phyloP scores from a whole-genome alignment of 2,329 filamentous ascomycete genomes.

The Colletotrichum liaoningense region DNA sequence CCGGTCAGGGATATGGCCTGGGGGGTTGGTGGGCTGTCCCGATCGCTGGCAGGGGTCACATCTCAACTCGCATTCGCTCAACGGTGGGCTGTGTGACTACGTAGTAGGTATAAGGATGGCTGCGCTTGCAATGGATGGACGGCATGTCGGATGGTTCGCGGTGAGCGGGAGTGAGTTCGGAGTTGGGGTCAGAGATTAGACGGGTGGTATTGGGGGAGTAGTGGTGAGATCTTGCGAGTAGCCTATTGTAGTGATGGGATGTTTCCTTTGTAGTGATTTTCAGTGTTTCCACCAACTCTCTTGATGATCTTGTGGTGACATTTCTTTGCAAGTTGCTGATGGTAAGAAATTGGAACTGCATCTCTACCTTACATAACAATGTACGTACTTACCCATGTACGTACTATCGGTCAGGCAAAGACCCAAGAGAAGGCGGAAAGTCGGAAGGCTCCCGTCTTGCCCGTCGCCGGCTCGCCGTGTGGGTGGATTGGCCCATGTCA shows the following conservation, averaged over 20 bases:
- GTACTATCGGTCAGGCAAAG: not conserved
- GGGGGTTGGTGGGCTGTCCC: not conserved
- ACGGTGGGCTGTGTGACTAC: not conserved
- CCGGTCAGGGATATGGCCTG: constrained; percentile 6
- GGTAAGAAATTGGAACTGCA: no score
- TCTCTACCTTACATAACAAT: no score
- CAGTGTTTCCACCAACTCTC: not conserved
- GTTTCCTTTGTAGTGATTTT: not conserved
- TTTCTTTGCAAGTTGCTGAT: not conserved
- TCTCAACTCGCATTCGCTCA: constrained; percentile 6
- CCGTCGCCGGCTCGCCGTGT: not conserved
- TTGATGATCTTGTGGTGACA: not conserved
- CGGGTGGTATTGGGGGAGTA: not conserved
- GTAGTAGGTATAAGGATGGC: not conserved
- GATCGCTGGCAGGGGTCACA: not conserved
- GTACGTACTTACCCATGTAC: no score
- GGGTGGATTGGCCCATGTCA: constrained; percentile 25
- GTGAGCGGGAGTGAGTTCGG: not conserved
- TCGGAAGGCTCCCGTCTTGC: not conserved
- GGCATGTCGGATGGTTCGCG: not conserved
- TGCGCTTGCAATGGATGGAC: not conserved
- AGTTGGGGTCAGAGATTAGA: not conserved
- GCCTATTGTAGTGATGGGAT: not conserved
- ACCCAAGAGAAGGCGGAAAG: not conserved
- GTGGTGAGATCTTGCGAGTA: not conserved